Conservation (phyloP, 2,329 filamentous ascomycete genomes). For the Xylariales sp. region DNA sequence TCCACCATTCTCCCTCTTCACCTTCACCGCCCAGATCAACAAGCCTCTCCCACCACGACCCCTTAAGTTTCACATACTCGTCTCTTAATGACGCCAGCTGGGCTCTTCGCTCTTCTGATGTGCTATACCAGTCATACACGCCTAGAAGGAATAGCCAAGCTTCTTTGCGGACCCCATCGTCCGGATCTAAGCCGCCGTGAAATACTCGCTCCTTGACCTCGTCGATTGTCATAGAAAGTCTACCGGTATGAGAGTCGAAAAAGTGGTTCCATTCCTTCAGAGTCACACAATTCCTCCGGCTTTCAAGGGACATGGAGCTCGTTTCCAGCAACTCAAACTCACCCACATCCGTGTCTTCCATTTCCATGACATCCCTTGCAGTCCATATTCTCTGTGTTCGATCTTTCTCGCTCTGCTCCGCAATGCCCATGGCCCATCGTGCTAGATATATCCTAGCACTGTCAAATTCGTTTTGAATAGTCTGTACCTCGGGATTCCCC, state of each 20-base stretch:
- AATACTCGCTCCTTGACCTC: constrained; percentile 98
- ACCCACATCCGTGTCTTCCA: constrained; percentile 93
- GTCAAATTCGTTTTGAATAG: constrained; percentile 95
- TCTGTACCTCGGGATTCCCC: constrained; percentile 93
- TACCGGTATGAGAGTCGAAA: constrained; percentile 81
- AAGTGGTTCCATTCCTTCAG: constrained; percentile 90
- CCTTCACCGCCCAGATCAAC: constrained; percentile 82
- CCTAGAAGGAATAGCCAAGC: constrained; percentile 95
- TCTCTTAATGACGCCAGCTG: constrained; percentile 88
- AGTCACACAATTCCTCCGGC: constrained; percentile 80
- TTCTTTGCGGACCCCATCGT: constrained; percentile 94
- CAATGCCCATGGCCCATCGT: constrained; percentile 98
- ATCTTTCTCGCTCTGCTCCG: constrained; percentile 94
- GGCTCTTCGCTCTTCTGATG: constrained; percentile 82
- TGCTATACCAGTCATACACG: constrained; percentile 94
- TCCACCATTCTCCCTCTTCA: constrained; percentile 94
- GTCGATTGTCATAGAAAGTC: constrained; percentile 82
- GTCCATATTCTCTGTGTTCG: constrained; percentile 90
- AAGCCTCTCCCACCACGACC: constrained; percentile 94
- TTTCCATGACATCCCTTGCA: constrained; percentile 88
- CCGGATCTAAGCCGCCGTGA: constrained; percentile 87
- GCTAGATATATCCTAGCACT: constrained; percentile 94
- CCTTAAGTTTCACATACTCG: constrained; percentile 93
- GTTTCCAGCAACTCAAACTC: constrained; percentile 94
- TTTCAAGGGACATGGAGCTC: constrained; percentile 77